Evolutionary conservation across 768 basidiomycete genomes (phyloP), one percentile per base, ranked within the genome.

Genomic region (Mycena rebaudengoi): DNA sequence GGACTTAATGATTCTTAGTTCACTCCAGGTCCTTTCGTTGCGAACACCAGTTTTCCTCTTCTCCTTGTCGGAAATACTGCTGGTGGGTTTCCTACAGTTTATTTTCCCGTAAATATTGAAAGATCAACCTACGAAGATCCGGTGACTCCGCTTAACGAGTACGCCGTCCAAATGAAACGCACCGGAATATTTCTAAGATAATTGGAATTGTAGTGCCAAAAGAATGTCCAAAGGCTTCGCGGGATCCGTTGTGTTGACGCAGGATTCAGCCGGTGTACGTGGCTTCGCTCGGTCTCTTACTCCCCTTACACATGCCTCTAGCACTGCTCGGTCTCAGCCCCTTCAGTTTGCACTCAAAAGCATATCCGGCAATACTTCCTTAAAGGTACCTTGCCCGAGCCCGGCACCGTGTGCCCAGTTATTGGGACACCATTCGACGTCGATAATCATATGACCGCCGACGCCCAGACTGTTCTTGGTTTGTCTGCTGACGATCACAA

Each of bases 1-100:
- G 12, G 8, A 8, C 12, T 8, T 12, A 10, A 12, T 23, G 1
- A 35, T 1, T 70, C 90, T 12, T n/a, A n/a, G n/a, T n/a, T n/a
- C 82, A 76, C 0, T 69, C 84, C 85, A 71, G 65, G 79, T 70
- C 37, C 48, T 4, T 39, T 61, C 4, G 1, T 30, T 28, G 20
- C 41, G 10, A 28, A 25, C 12, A 43, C 48, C 16, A 48, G 51
- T 46, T 32, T 53, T 5, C 49, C 37, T 1, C 40, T 29, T 43
- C 59, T 73, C 7, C 62, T 62, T 5, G 2, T 43, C 30, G 50
- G 62, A 18, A 68, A 57, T 46, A 68, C 66, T 7, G 54, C 53
- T 4, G 66, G 66, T 64, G 3, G 14, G 57, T 33, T 75, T 52
- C 74, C 74, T 28, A n/a, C n/a, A 78, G 79, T 49, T 51, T 77